A percentile compares a stretch with the other conserved stretches of the same genome.
Evolutionary conservation across 73 alveolate species (phyloP).

Genomic region (Stentor coeruleus): DNA sequence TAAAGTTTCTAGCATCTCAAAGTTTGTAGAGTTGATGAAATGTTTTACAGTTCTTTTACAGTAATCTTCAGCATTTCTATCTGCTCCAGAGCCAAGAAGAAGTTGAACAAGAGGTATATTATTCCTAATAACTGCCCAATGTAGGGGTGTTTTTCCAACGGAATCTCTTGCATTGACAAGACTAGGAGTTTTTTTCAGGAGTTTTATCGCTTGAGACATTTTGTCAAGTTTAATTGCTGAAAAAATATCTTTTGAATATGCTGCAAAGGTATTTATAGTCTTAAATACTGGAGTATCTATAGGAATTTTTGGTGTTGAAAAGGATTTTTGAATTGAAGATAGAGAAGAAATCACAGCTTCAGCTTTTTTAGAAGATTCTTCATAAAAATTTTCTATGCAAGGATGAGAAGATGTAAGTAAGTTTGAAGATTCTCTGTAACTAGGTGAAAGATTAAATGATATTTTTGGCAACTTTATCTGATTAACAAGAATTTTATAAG

Average conservation of each 20-base stretch:
- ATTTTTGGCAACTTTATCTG: not conserved
- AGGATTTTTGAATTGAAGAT: not conserved
- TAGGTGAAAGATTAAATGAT: not conserved
- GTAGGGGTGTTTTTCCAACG: not conserved
- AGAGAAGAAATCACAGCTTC: too few species aligned
- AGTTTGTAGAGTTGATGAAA: too few species aligned
- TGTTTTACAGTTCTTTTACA: not conserved
- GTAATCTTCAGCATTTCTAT: not conserved
- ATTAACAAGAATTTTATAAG: too few species aligned
- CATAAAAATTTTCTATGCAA: too few species aligned
- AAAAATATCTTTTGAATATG: not conserved
- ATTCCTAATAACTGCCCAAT: constrained; percentile 5
- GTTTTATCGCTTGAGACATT: not conserved
- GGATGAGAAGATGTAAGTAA: too few species aligned
- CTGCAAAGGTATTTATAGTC: not conserved
- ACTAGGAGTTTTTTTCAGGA: not conserved
- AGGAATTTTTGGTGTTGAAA: not conserved
- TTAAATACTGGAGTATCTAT: not conserved
- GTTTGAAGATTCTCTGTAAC: too few species aligned
- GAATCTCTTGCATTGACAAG: not conserved
- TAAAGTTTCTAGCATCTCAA: too few species aligned
- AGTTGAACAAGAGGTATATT: not conserved
- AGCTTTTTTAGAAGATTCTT: too few species aligned
- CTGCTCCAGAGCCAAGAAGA: not conserved
- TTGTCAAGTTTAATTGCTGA: not conserved